phyloP scores from a whole-genome alignment of 129 eudicot species.

The Helianthus annuus region DNA sequence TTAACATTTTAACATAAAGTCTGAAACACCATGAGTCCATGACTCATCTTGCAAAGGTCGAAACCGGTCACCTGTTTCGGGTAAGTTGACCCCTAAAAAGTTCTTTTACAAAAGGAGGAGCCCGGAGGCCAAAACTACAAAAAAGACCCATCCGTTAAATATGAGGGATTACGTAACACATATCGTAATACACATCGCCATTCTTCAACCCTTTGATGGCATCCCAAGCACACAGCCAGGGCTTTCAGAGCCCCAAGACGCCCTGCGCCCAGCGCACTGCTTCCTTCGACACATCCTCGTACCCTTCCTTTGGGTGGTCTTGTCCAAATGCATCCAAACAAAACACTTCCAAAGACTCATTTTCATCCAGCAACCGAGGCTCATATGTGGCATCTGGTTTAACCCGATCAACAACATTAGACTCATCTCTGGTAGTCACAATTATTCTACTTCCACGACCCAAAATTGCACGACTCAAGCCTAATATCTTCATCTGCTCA shows the following conservation, averaged over 20 bases:
- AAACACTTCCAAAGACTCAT: slow-evolving; percentile 30
- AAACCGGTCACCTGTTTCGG: too few relatives aligned
- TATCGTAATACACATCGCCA: background rate
- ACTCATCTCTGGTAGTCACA: slow-evolving; percentile 27
- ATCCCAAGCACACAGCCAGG: background rate
- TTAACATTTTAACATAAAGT: too few relatives aligned
- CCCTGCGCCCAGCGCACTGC: slow-evolving; percentile 24
- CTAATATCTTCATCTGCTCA: slow-evolving; percentile 16
- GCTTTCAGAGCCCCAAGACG: background rate
- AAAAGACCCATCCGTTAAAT: background rate
- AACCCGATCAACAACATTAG: background rate
- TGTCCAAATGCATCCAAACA: slow-evolving; percentile 23
- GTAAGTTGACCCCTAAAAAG: too few relatives aligned
- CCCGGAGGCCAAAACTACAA: background rate
- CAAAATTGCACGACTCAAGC: slow-evolving; percentile 4
- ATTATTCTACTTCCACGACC: slow-evolving; percentile 32
- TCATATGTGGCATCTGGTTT: background rate
- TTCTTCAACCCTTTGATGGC: background rate
- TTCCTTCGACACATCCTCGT: slow-evolving; percentile 6
- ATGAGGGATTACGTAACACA: background rate
- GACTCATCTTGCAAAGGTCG: too few relatives aligned
- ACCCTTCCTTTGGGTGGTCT: slow-evolving; percentile 13
- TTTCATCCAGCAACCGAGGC: slow-evolving; percentile 21
- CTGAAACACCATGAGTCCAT: too few relatives aligned
- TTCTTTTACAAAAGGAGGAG: too few relatives aligned